Evolutionary conservation across 1,284 basidiomycete genomes (phyloP), one percentile per base, ranked within the genome.

Genomic region (Bjerkandera adusta): DNA sequence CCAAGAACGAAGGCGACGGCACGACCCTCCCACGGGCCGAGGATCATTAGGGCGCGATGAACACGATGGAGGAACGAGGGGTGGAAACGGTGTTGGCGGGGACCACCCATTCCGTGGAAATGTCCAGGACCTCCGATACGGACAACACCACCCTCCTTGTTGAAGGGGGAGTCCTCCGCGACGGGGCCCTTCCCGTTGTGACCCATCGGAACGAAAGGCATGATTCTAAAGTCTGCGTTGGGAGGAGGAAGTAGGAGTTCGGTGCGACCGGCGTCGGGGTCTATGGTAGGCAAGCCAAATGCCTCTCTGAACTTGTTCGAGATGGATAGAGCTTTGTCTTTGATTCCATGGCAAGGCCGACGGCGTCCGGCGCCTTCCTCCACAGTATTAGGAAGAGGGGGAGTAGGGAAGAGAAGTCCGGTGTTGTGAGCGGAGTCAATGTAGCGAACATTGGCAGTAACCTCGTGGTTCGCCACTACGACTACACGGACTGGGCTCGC

Each of bases 1-100:
- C 87, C 87, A 15, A 90, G 73, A 48, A 89, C 85, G 50, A 90
- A 90, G 4, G 87, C 83, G 13, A 89, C 80, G 11, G 80, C 78
- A 43, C 85, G 75, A 42, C 85, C 85, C 64, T 90, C 87, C 85
- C 87, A 89, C 18, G 79, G 78, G n/a, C 86, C 84, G 12, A 90
- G 75, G 4, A 76, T 65, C 69, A 79, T 77, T 46, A 89, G 66
- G 1, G 85, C 81, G 47, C 68, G 67, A 57, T 82, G 77, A 48
- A 89, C 67, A 39, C 87, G 81, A 37, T 63, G 66, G 43, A 75
- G 52, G 72, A 86, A 85, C 24, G 73, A 66, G 4, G 59, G 53
- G 16, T 56, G 63, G 47, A 56, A 58, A 45, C 53, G 57, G 42
- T 67, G 60, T 44, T 62, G 63, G 48, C 63, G 58, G 30, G 57